phyloP scores from a whole-genome alignment of 2,329 filamentous ascomycete genomes.

The Colletotrichum sp. region DNA sequence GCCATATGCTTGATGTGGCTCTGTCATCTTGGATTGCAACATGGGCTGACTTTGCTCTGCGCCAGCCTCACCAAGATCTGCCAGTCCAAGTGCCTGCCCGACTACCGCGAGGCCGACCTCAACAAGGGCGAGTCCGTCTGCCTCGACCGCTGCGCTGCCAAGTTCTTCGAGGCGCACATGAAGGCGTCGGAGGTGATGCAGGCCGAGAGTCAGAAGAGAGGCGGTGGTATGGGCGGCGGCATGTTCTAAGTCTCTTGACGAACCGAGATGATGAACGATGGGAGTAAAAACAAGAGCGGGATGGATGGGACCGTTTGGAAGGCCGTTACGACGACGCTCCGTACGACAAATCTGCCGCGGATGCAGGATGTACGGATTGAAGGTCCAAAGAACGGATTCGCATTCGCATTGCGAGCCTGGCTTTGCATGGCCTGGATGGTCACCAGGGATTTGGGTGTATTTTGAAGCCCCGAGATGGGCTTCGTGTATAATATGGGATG shows the following conservation, averaged over 20 bases:
- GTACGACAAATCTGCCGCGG: background rate
- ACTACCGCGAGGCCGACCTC: constrained; percentile 95
- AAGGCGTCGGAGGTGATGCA: constrained; percentile 98
- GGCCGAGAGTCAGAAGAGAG: constrained; percentile 75
- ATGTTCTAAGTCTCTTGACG: constrained; percentile 38
- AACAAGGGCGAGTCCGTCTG: constrained; percentile 99
- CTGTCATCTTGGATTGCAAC: background rate
- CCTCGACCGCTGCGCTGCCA: constrained; percentile 94
- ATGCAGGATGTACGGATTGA: background rate
- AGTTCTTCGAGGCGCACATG: constrained; percentile 99
- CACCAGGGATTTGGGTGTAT: background rate
- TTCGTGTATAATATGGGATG: constrained; percentile 12
- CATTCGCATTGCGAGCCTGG: background rate
- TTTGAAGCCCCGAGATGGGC: constrained; percentile 2
- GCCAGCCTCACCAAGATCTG: constrained; percentile 84
- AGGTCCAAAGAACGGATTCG: background rate
- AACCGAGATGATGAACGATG: background rate
- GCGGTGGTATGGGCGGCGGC: constrained; percentile 59
- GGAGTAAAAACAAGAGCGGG: background rate
- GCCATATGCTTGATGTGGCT: background rate
- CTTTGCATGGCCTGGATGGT: background rate
- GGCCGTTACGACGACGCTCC: background rate
- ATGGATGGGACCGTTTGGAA: background rate
- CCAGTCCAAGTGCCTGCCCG: constrained; percentile 92
- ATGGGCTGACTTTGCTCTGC: background rate